Evolutionary conservation across 495 filamentous ascomycete species (phyloP), one percentile per base, ranked within the genome.

Genomic region (Xylaria castorea): DNA sequence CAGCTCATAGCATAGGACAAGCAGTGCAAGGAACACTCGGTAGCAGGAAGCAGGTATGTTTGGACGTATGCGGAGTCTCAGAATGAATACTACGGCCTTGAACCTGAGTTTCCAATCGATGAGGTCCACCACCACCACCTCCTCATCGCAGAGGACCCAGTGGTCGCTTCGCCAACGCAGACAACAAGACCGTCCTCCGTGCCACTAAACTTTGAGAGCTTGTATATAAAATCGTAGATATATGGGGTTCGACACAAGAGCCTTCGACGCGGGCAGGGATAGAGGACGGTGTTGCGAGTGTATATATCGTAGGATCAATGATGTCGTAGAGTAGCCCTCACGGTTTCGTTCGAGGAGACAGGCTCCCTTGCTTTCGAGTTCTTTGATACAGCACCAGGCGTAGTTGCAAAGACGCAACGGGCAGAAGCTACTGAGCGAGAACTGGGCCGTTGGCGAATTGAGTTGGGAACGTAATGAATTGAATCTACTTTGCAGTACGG

Each of bases 81-180:
- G 50, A 71, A 57, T 27, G 71, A 61, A 53, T 68, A 53, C 68
- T 73, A 67, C 30, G 64, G 71, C 77, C 75, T 77, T 74, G 76
- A 78, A 72, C 77, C 73, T 74, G 70, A 64, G 57, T 73, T 73
- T 75, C 57, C 74, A 66, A 77, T 76, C 77, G 78, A 78, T 75
- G 74, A 80, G 76, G 74, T 75, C 80, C 80, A 75, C 79, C 81
- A 74, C 79, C 81, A 77, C 80, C 81, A 76, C 80, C 81, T 77
- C 81, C 80, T 79, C 81, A 82, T 83, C 78, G 78, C 78, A 79
- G 76, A 77, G 76, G 77, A 81, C 81, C 81, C 74, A 74, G 70
- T 74, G 78, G 81, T 75, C 81, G 72, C 80, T 75, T 77, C 70
- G 74, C 75, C 76, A 72, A 57, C 66, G 73, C 53, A 66, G 60